These are phyloP conservation scores for Aspergillus mulundensis DNA, from an alignment of 495 filamentous ascomycete genomes.

Conservation along the genomic window DNA sequence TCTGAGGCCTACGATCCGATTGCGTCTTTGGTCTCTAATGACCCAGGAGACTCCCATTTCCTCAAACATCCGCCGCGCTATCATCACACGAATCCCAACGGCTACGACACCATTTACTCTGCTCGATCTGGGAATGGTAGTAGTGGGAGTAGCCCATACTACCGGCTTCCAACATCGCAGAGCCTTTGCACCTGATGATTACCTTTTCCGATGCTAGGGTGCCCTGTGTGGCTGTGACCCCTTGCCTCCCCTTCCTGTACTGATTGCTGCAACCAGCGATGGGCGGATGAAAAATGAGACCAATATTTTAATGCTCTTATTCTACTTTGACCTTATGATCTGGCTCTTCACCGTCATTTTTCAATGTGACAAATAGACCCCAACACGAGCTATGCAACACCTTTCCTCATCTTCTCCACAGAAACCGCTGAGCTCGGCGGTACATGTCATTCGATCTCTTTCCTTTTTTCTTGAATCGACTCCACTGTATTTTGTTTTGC, in stretches of 20 bases:
- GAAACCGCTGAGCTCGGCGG: constrained; percentile 7
- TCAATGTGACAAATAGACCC: constrained; percentile 19
- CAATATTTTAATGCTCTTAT: constrained; percentile 14
- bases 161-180: constrained; percentile 32
- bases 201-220: neutral
- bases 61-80: constrained; percentile 24
- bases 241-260: constrained; percentile 8
- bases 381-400: constrained; percentile 17
- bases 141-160: constrained; percentile 19
- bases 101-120: constrained; percentile 37
- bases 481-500: constrained; percentile 10
- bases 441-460: constrained; percentile 6
- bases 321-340: constrained; percentile 13
- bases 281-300: constrained; percentile 5
- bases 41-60: constrained; percentile 21
- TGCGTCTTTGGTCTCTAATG: constrained; percentile 23
- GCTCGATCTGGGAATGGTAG: constrained; percentile 9
- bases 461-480: neutral
- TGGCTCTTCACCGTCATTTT: constrained; percentile 1
- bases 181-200: constrained; percentile 32
- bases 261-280: neutral
- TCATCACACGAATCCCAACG: constrained; percentile 20
- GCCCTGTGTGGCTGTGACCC: neutral
- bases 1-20: constrained; percentile 26
- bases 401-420: constrained; percentile 8